Evolutionary conservation across 257 asterid species (phyloP), one percentile per base, ranked within the genome.

Genomic region (Jasminum sambac): DNA sequence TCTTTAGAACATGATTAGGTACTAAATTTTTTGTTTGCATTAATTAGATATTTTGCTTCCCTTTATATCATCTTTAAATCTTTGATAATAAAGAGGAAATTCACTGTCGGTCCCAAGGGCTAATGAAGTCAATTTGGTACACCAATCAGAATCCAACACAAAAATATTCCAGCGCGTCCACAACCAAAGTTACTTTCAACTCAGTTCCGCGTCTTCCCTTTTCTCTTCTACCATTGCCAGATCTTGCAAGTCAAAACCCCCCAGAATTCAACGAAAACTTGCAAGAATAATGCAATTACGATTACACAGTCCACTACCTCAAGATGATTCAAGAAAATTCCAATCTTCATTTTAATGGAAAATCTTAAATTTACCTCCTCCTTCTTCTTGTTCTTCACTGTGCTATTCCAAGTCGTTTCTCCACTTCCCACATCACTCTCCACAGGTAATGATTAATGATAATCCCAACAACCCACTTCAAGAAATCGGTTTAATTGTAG

Each of bases 311-410:
- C 40, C 73, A 11, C 71, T 76, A 64, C 71, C 80, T 75, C 81
- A 88, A 85, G 90, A 90, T 92, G 98, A 87, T 81, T 81, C 91
- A 64, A 80, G 76, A 74, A 64, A 39, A 25, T 72, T 71, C 63
- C 72, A 71, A 64, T 6, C 68, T 42, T 75, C 75, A 57, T 82
- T 73, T 77, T 77, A 74, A 88, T 88, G 96, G 89, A 86, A 66
- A 80, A 68, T 76, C 71, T 67, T 70, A 82, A 83, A 59, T 79
- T 77, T 48, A 17, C 69, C 74, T 71, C 69, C 74, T 71, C 62
- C 74, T 62, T 80, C 76, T 67, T 77, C 36, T 30, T 64, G 74
- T 62, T 80, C 76, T 67, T 77, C 68, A 55, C 73, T 19, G 48
- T 79, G 71, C 21, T 79, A 17, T 39, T 78, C 72, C 72, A 65